Base-by-base conservation (phyloP, 441 rosid species). In the Adansonia grandidieri region DNA sequence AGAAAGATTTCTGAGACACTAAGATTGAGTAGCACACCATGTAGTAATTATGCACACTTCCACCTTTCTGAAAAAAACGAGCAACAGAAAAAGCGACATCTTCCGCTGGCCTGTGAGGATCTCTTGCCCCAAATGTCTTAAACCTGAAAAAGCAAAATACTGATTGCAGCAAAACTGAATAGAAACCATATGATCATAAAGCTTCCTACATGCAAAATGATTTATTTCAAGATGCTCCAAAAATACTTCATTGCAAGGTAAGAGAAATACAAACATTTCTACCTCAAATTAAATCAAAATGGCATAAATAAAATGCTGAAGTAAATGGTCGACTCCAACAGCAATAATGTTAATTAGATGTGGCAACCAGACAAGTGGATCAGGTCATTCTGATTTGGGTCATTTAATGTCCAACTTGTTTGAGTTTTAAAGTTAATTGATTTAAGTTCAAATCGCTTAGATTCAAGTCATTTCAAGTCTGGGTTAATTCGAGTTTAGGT, bases 1-100 rank as follows among this genome's bases (percentile, higher is more conserved):
- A 40, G 60, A 71, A 50, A 0, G 57, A 76, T 68, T 28, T 51
- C 58, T n/a, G 40, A 64, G 80, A 77, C 32, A 61, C 82, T 5
- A 70, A 73, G 66, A 66, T 77, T 37, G 62, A 79, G 50, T 42
- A 68, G 42, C 45, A 73, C 87, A 96, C 99, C 99, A 96, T 94
- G 84, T 96, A 96, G 80, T 96, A 94, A 72, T 94, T 96, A 13
- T 94, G 94, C 64, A 96, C 79, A 80, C 92, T 90, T 74, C 98
- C 98, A 1, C 97, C 97, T 83, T 91, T 93, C 82, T 92, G 95
- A 80, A 92, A 91, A 86, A 96, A 96, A n/a, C 94, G 95, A 79
- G 98, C 97, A 65, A 96, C 98, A 42, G 95, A 83, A 75, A 76
- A 96, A 24, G 99, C 98, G 83, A 96, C 79, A 80, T 94, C 99